These are phyloP conservation scores for Hanseniaspora lachancei DNA, from an alignment of 805 yeast species.

Conservation along the genomic window DNA sequence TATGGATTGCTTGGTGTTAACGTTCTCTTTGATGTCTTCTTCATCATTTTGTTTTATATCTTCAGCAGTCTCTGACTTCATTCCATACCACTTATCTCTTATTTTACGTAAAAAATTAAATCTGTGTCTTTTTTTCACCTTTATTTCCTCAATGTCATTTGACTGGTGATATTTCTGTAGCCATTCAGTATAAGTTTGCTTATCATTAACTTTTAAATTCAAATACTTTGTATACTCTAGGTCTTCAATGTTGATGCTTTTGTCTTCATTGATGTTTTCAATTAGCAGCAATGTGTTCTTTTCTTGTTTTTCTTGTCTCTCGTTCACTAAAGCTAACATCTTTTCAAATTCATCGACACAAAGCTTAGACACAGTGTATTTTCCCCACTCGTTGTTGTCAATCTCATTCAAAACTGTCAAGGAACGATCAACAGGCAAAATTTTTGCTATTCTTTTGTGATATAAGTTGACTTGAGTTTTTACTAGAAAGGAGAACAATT, in stretches of 20 bases:
- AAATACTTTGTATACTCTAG: not conserved
- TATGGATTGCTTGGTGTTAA: not conserved
- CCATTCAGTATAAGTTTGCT: not conserved
- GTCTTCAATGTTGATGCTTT: not conserved
- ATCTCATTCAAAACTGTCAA: not conserved
- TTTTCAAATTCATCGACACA: constrained; percentile 7
- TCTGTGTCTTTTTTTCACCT: not conserved
- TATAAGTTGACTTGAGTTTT: not conserved
- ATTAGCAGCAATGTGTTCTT: not conserved
- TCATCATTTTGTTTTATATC: not conserved
- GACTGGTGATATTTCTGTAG: not conserved
- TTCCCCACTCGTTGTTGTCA: constrained; percentile 6
- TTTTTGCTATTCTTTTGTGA: not conserved
- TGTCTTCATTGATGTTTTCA: not conserved
- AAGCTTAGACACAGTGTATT: not conserved
- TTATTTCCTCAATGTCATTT: not conserved
- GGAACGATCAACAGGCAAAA: not conserved
- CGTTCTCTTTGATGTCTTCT: not conserved
- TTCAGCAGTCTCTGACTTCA: not conserved
- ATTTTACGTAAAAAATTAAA: not conserved
- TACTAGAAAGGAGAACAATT: not conserved
- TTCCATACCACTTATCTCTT: not conserved
- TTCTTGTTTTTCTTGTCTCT: not conserved
- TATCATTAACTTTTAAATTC: not conserved
- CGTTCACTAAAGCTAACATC: not conserved